Evolutionary conservation across 306 rosid genomes (phyloP), one percentile per base, ranked within the genome.

Genomic region (Potentilla sterilis): DNA sequence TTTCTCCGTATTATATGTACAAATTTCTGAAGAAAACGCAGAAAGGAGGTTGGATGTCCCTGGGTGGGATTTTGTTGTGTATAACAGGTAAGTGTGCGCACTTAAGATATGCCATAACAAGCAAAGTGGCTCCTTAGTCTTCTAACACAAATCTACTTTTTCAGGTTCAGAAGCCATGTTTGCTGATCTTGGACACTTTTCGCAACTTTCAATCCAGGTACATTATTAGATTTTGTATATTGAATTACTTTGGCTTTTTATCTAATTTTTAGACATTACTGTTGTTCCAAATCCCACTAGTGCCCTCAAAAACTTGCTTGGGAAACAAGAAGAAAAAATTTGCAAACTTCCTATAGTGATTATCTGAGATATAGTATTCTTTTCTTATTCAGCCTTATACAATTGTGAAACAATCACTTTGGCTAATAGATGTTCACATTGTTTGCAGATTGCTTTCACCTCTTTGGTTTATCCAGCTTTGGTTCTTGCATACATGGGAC

Each of bases 121-220:
- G 72, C 59, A 72, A 52, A 65, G 11, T 58, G 34, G 35, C 65
- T 64, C 40, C 70, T 37, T 43, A 22, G 42, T 73, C 78, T 64
- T 80, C 77, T 54, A 34, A 85, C 62, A 70, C 51, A 38, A 59
- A 35, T 65, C 38, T 32, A 65, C 57, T 51, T 48, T 75, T 47
- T 52, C 89, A 95, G 97, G 98, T 72, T 92, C 96, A 9, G 98
- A 95, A 86, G 98, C 97, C 63, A 95, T 95, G 98, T 95, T 95
- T 86, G 98, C 97, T 83, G 98, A 95, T 87, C 97, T 95, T 48
- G 98, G 98, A 28, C 98, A 95, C 88, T 95, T 95, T 58, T 87
- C 97, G 4, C 97, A 92, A 47, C 81, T 87, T 73, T 95, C 97
- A 63, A 92, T 95, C 83, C 84, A 92, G 98, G 98, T 95, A 84